Evolutionary conservation across 495 filamentous ascomycete species (phyloP), one percentile per base, ranked within the genome.

Genomic region (Penicillium paradoxum): DNA sequence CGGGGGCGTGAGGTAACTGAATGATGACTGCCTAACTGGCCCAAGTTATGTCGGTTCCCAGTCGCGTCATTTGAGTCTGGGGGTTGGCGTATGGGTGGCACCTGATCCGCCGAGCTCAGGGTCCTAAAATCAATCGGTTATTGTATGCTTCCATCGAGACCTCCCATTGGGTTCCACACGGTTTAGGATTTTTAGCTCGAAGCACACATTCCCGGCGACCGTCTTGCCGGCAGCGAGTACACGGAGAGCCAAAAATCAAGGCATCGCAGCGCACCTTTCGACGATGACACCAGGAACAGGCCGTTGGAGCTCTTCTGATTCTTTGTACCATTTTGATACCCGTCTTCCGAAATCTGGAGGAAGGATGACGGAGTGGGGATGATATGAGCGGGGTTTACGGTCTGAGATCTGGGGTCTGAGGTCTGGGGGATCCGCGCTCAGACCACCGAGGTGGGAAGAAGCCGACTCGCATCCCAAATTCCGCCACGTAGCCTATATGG

Each of bases 241-340:
- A 79, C 8, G 76, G 74, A 43, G 67, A 63, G 0, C 75, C 75
- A 9, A 70, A 63, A 24, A 77, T 73, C 2, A 73, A 73, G 9
- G 76, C 74, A 48, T 79, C 76, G 53, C 76, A 79, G 34, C 76
- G 72, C 25, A 79, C 75, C 54, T 78, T 77, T n/a, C 76, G 68
- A 52, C 73, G 68, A 40, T 74, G 69, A 45, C 75, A 79, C 57
- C 73, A 75, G n/a, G 70, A 57, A 27, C 76, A 79, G 11, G 74
- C 75, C 41, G 68, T 73, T 2, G 74, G 61, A 0, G 75, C 74
- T 58, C 75, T 64, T 52, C 61, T 47, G 2, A 66, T 69, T 15
- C 68, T 59, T 40, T 57, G 53, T 10, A 71, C 30, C 64, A 69
- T 69, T 2, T 19, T 32, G 17, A n/a, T 17, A 21, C 4, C n/a